These are phyloP conservation scores for Populus hybrid DNA, from an alignment of 441 rosid species.

Conservation along the genomic window DNA sequence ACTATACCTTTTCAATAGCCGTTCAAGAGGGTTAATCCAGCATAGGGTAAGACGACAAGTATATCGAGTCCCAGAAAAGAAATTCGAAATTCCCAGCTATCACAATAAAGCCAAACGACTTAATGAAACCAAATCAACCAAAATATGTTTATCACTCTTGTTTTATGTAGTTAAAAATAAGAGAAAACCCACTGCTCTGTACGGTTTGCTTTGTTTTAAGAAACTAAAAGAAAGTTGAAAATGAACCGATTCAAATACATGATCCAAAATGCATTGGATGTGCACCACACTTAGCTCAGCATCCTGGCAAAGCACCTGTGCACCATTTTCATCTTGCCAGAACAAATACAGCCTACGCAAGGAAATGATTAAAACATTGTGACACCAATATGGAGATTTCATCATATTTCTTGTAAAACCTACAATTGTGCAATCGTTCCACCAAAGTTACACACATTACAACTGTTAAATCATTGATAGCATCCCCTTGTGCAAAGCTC, in stretches of 20 bases:
- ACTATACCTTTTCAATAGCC: background rate
- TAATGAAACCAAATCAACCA: conserved; percentile 39
- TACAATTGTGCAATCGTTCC: conserved; percentile 1
- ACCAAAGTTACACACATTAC: conserved; percentile 17
- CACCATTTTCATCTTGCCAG: background rate
- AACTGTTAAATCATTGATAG: conserved; percentile 23
- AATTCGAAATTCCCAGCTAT: background rate
- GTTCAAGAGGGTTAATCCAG: background rate
- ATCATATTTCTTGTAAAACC: conserved; percentile 3
- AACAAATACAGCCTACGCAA: background rate
- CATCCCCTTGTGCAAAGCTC: conserved; percentile 12
- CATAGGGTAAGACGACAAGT: background rate
- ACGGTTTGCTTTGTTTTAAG: background rate
- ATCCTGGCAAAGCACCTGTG: background rate
- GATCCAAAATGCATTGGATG: background rate
- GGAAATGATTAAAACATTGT: background rate
- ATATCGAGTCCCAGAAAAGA: background rate
- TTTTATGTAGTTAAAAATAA: background rate
- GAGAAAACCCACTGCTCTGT: background rate
- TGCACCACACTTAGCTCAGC: conserved; percentile 10
- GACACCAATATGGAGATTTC: background rate
- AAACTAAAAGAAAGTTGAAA: background rate
- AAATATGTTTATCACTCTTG: conserved; percentile 55
- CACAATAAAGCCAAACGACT: background rate
- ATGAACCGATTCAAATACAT: background rate